Conservation (phyloP, 2,329 filamentous ascomycete genomes). For the Plenodomus tracheiphilus region DNA sequence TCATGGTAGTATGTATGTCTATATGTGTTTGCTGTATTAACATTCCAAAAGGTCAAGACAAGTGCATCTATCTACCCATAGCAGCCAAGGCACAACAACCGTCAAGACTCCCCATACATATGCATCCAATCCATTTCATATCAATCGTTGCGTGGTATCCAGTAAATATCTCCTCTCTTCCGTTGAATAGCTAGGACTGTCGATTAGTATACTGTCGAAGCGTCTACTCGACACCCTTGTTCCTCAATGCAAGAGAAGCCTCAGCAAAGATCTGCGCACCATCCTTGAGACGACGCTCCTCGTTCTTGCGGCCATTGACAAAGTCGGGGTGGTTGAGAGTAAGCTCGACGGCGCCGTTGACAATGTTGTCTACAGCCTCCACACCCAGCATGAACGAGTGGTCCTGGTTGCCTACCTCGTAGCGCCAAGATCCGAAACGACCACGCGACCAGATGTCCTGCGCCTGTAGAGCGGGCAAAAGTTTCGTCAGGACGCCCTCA, state of each 20-base stretch:
- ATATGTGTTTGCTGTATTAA: neutral
- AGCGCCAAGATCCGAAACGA: conserved; percentile 96
- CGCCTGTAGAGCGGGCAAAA: conserved; percentile 88
- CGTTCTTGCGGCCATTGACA: conserved; percentile 78
- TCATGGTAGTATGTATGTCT: neutral
- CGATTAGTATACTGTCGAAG: conserved; percentile 2
- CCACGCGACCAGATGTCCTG: conserved; percentile 94
- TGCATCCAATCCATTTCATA: neutral
- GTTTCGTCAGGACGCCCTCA: conserved; percentile 88
- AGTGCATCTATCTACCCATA: conserved; percentile 2
- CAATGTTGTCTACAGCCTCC: conserved; percentile 87
- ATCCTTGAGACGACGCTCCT: conserved; percentile 64
- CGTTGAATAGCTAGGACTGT: too few relatives aligned
- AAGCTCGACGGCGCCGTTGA: conserved; percentile 85
- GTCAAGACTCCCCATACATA: neutral
- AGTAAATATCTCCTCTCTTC: conserved; percentile 1
- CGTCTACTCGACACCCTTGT: conserved; percentile 25
- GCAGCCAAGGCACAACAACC: neutral
- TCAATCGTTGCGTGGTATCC: conserved; percentile 1
- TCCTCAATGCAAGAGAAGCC: conserved; percentile 34
- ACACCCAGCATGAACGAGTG: conserved; percentile 98
- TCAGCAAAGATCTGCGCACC: conserved; percentile 62
- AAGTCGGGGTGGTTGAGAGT: conserved; percentile 97
- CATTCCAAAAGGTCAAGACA: neutral
- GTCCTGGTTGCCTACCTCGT: conserved; percentile 96